Percentiles rank a stretch among this genome's conserved stretches.
phyloP scores from a whole-genome alignment of 306 rosid genomes.

The Vicia villosa region DNA sequence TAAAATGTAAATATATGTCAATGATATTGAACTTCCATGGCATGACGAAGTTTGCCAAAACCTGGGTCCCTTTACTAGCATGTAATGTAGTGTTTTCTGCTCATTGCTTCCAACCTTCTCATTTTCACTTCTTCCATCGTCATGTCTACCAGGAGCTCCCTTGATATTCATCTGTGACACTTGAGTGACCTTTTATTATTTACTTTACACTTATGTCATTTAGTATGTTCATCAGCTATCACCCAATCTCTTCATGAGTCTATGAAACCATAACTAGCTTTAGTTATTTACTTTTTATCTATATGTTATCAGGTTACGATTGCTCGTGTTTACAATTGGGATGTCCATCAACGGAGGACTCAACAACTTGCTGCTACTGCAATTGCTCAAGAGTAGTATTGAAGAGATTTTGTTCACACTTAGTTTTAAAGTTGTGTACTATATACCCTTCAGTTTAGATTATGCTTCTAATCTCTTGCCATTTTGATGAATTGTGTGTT shows the following conservation, averaged over 20 bases:
- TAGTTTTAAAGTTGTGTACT: conserved; percentile 33
- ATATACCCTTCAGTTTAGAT: conserved; percentile 38
- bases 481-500: conserved; percentile 42
- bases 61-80: neutral
- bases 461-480: conserved; percentile 41
- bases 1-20: neutral
- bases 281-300: conserved; percentile 16
- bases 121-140: too few species aligned
- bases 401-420: conserved; percentile 15
- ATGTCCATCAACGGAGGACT: conserved; percentile 80
- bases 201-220: neutral
- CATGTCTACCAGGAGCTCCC: too few species aligned
- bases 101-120: too few species aligned
- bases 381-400: conserved; percentile 44
- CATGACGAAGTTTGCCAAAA: neutral
- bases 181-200: neutral
- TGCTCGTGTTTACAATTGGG: conserved; percentile 94
- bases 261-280: neutral
- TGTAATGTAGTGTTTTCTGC: too few species aligned
- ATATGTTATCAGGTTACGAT: conserved; percentile 72
- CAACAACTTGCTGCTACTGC: conserved; percentile 46
- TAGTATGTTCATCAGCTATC: conserved; percentile 4
- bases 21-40: neutral
- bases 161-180: too few species aligned
- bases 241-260: neutral